Evolutionary conservation across 1,284 basidiomycete species (phyloP), one percentile per base, ranked within the genome.

Genomic region (Ustilago cynodontis): DNA sequence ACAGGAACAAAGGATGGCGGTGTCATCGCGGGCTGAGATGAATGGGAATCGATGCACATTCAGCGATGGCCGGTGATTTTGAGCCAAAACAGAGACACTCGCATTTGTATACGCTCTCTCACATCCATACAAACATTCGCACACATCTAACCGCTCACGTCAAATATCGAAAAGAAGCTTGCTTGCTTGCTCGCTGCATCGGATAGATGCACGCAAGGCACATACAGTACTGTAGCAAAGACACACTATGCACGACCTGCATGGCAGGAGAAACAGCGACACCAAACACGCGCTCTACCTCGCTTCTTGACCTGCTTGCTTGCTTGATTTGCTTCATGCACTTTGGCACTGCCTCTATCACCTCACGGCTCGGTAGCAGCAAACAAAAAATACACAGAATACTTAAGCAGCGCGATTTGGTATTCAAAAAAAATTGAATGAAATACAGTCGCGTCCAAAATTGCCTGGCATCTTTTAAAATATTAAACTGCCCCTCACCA

Each of bases 131-230:
- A 33, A 33, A 43, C 41, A 8, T 20, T 20, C n/a, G 24, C 43
- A 49, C 47, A 49, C 47, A 49, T 49, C 26, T 18, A 22, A 28
- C 24, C 24, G 47, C 24, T 49, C 47, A 49, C 47, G 24, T 49
- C 47, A 47, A 11, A 43, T 8, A n/a, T 43, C 41, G 13, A 22
- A 28, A 49, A 49, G 47, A n/a, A 14, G 43, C 43, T 22, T n/a
- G 3, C 22, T 33, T 6, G 43, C 43, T 45, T 33, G n/a, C n/a
- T n/a, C n/a, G 39, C 39, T 41, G 39, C 39, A 41, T 16, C 39
- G n/a, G n/a, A n/a, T 33, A 20, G 22, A 45, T 22, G 43, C 13
- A 49, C 16, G 47, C 4, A 49, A 2, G 47, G 47, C 26, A 49
- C 24, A 49, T 49, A 49, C 31, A 33, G 31, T 33, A 11, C 31